These are phyloP conservation scores for Xylaria sp. DNA, from an alignment of 2,329 filamentous ascomycete species.

Conservation along the genomic window DNA sequence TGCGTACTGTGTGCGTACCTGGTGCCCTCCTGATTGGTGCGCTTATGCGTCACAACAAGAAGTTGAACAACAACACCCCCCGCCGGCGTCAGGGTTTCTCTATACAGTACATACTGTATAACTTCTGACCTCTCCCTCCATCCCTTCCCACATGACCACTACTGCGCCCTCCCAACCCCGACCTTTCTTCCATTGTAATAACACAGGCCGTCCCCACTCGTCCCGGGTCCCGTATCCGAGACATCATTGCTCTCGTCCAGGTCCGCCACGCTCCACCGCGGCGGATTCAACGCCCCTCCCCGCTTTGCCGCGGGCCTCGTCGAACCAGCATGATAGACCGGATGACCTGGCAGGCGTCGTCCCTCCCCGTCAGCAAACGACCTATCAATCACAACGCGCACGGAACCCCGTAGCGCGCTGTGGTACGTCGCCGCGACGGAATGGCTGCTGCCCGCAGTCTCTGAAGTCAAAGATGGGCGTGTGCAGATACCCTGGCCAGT, in stretches of 20 bases:
- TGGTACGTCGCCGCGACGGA: conserved; percentile 32
- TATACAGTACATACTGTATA: too few species aligned
- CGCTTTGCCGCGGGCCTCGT: conserved; percentile 34
- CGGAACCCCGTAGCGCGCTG: conserved; percentile 36
- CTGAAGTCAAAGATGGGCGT: not conserved
- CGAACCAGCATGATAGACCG: conserved; percentile 36
- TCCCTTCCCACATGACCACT: not conserved
- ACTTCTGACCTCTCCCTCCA: not conserved
- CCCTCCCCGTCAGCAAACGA: conserved; percentile 24
- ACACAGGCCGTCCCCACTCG: conserved; percentile 3
- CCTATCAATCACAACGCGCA: conserved; percentile 28
- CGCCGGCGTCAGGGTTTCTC: too few species aligned
- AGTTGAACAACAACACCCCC: too few species aligned
- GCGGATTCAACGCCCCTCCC: conserved; percentile 17
- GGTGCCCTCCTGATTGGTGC: not conserved
- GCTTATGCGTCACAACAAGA: not conserved
- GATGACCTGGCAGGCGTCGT: conserved; percentile 29
- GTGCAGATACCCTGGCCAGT: not conserved
- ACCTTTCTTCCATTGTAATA: not conserved
- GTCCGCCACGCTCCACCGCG: conserved; percentile 26
- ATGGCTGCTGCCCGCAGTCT: not conserved
- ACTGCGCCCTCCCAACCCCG: conserved; percentile 21
- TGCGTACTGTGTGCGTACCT: too few species aligned
- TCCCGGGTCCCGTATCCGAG: conserved; percentile 9
- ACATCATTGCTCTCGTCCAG: conserved; percentile 20